Evolutionary conservation across 805 yeast genomes (phyloP), one percentile per base, ranked within the genome.

Genomic region (Torulaspora franciscae): DNA sequence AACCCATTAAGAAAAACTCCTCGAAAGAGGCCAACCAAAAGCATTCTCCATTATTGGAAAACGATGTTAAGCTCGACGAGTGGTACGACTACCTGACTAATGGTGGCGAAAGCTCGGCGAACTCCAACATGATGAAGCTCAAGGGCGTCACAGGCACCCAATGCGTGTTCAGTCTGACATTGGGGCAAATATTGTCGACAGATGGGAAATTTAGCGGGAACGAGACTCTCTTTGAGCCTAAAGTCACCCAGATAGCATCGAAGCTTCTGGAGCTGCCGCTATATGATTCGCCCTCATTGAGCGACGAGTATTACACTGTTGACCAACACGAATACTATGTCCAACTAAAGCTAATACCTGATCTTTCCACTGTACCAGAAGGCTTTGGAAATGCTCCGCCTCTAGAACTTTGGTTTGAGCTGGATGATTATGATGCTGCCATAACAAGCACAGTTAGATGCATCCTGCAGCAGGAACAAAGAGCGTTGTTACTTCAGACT

Each of bases 271-370:
- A 49, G 19, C 34, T 62, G 28, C 64, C 62, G 2, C 44, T 55
- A 3, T 51, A 47, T 38, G 54, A 55, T 24, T 51, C 40, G 14
- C 6, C 43, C 7, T 29, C 17, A 1, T 30, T 44, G 7, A 38
- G 42, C 3, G 53, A 51, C 30, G 55, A 51, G 11, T 34, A 47
- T 15, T 51, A 38, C 40, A 39, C 56, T 4, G 43, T 56, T n/a
- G 65, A 62, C 37, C 59, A 61, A 27, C 65, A 61, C 37, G 57
- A 54, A 10, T 64, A 62, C 40, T 58, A 51, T 34, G 51, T 64
- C 7, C 64, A 64, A 45, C 30, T 62, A 19, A 56, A 48, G 22
- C 55, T 59, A 41, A 47, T 53, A 3, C 62, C 66, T 5, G 46
- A 51, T 19, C 39, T 53, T 11, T 45, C 53, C 25, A 35, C 44